Percentiles rank a stretch among this genome's conserved stretches.
Evolutionary conservation across 2,329 filamentous ascomycete species (phyloP).

Genomic region (Ilyonectria destructans): DNA sequence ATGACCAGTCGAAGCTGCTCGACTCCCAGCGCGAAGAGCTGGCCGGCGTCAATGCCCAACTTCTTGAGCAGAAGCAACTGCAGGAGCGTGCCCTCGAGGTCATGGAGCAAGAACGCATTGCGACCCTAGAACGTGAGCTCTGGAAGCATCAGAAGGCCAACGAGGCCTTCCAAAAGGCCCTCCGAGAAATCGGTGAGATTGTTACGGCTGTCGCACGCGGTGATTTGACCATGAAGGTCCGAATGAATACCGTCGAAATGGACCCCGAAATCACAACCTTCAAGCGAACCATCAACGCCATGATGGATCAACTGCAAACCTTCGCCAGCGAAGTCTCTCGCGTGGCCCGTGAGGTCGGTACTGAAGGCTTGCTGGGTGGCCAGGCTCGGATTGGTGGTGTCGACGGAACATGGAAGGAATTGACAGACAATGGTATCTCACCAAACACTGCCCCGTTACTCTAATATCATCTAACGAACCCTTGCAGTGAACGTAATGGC

Average conservation of each 20-base stretch:
- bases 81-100: slow-evolving; percentile 87
- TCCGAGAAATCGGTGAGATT: slow-evolving; percentile 97
- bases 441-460: not conserved
- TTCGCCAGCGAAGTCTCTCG: slow-evolving; percentile 97
- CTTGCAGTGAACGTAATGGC: slow-evolving; percentile 84
- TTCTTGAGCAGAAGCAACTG: slow-evolving; percentile 87
- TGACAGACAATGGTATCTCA: slow-evolving; percentile 84
- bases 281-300: slow-evolving; percentile 98
- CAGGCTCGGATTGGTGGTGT: slow-evolving; percentile 96
- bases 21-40: slow-evolving; percentile 90
- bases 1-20: slow-evolving; percentile 94
- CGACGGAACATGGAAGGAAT: slow-evolving; percentile 96
- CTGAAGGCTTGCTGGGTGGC: slow-evolving; percentile 93
- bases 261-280: slow-evolving; percentile 98
- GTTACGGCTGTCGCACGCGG: slow-evolving; percentile 96
- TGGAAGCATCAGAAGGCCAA: slow-evolving; percentile 99
- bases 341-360: slow-evolving; percentile 95
- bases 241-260: slow-evolving; percentile 96
- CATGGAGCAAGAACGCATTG: slow-evolving; percentile 90
- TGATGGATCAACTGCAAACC: slow-evolving; percentile 98
- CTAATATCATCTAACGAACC: slow-evolving; percentile 32
- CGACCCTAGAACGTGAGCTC: slow-evolving; percentile 90
- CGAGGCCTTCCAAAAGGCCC: slow-evolving; percentile 96
- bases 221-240: slow-evolving; percentile 96
- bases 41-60: slow-evolving; percentile 86